Evolutionary conservation across 129 eudicot species (phyloP).

Genomic region (Glebionis coronaria): DNA sequence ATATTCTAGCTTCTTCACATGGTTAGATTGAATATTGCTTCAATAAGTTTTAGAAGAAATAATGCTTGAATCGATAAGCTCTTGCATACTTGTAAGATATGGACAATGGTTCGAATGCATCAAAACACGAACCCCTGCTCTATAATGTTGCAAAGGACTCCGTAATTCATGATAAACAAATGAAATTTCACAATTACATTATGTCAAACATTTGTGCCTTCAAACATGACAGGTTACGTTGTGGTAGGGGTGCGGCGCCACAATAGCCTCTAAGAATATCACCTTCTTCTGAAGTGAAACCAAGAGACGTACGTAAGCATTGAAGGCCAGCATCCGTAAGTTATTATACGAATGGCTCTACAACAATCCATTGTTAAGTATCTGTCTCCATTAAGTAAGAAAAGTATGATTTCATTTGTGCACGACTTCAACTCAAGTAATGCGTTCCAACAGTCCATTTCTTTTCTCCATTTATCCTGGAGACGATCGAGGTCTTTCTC

Average conservation of each 20-base stretch:
- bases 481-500: background rate
- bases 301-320: constrained; percentile 69
- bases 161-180: background rate
- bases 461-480: constrained; percentile 31
- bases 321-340: constrained; percentile 62
- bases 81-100: too few relatives aligned
- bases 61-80: too few relatives aligned
- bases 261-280: constrained; percentile 57
- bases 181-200: background rate
- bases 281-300: constrained; percentile 51
- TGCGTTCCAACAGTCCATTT: constrained; percentile 49
- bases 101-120: too few relatives aligned
- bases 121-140: too few relatives aligned
- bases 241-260: constrained; percentile 38
- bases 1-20: too few relatives aligned
- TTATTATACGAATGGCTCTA: constrained; percentile 47
- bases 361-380: constrained; percentile 61
- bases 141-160: too few relatives aligned
- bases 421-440: constrained; percentile 60
- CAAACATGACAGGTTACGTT: constrained; percentile 11
- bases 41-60: too few relatives aligned
- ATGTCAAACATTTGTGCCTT: constrained; percentile 21
- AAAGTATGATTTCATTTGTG: constrained; percentile 52
- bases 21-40: too few relatives aligned
- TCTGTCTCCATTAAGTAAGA: constrained; percentile 66